Conservation (phyloP, 768 basidiomycete species). For the Pleurotus djamor region DNA sequence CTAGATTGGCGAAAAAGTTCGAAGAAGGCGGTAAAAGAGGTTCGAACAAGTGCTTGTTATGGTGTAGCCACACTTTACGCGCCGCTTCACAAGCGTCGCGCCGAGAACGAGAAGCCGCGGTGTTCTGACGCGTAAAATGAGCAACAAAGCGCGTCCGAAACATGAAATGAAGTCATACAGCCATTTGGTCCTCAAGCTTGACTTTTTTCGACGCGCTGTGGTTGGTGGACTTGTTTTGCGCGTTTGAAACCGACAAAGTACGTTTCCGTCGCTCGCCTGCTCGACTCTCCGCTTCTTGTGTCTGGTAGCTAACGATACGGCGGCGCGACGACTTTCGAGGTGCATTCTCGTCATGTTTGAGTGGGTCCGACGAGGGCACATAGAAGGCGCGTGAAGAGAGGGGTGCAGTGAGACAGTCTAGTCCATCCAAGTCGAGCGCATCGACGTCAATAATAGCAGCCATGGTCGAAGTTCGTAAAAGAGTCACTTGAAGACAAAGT, state of each 20-base stretch:
- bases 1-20: conserved; percentile 33
- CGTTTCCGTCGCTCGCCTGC: background rate
- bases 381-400: background rate
- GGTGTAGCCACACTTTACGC: conserved; percentile 42
- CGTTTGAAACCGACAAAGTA: background rate
- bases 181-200: background rate
- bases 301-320: background rate
- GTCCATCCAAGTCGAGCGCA: background rate
- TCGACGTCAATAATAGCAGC: no score
- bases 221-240: background rate
- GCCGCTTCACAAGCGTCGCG: conserved; percentile 36
- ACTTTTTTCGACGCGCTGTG: conserved; percentile 3
- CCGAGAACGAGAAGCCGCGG: conserved; percentile 31
- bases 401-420: conserved; percentile 3
- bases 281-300: background rate
- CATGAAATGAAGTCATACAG: background rate
- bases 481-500: no score
- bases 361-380: background rate
- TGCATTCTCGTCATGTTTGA: background rate
- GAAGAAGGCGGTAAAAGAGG: conserved; percentile 41
- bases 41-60: conserved; percentile 40
- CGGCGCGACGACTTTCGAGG: background rate
- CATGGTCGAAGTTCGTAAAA: no score
- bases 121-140: conserved; percentile 27
- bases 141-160: background rate